A percentile compares a stretch with the other conserved stretches of the same genome.
Conservation (phyloP, 805 yeast genomes). For the Zygosaccharomyces lentus region DNA sequence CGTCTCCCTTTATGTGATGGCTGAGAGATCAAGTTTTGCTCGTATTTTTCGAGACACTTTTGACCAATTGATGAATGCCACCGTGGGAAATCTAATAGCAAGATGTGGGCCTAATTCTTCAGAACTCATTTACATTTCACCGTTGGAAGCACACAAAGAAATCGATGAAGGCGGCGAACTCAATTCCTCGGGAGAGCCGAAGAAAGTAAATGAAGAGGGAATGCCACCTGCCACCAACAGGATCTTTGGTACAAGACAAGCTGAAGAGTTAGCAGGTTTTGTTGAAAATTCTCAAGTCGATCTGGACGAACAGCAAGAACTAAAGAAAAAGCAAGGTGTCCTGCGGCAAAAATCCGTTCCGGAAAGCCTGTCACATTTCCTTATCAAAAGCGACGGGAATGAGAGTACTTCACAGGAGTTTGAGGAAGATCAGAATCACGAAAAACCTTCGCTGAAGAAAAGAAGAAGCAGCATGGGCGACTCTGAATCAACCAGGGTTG, state of each 20-base stretch:
- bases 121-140: conserved; percentile 42
- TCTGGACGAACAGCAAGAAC: conserved; percentile 45
- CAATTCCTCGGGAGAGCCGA: conserved; percentile 1
- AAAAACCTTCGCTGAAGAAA: neutral
- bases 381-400: conserved; percentile 37
- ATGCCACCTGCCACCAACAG: conserved; percentile 60
- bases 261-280: conserved; percentile 33
- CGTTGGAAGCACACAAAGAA: conserved; percentile 6
- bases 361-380: conserved; percentile 47
- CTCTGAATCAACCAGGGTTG: neutral
- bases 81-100: conserved; percentile 56
- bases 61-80: conserved; percentile 62
- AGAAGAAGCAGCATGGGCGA: neutral
- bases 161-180: conserved; percentile 8
- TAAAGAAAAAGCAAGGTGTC: conserved; percentile 46
- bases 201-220: conserved; percentile 35
- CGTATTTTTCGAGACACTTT: conserved; percentile 60
- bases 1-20: conserved; percentile 58
- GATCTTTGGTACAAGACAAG: conserved; percentile 35
- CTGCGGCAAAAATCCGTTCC: conserved; percentile 51
- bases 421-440: conserved; percentile 6
- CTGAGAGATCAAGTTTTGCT: conserved; percentile 61
- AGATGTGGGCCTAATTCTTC: conserved; percentile 62
- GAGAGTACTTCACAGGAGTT: conserved; percentile 6
- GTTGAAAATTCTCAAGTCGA: conserved; percentile 39